These are phyloP conservation scores for Didymosphaeria variabile DNA, from an alignment of 2,329 filamentous ascomycete genomes.

Conservation along the genomic window DNA sequence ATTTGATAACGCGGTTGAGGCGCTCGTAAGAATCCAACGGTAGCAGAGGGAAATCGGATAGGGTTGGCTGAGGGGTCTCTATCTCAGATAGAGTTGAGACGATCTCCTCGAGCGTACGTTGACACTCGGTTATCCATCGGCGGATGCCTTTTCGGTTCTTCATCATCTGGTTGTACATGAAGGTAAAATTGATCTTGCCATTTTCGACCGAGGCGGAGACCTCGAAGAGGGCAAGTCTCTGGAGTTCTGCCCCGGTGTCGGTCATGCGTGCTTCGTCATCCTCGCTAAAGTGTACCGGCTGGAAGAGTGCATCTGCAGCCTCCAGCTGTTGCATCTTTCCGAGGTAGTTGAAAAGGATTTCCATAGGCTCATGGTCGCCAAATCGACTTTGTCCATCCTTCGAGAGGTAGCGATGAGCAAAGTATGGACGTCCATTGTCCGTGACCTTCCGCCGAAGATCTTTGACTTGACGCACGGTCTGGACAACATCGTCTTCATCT, in stretches of 20 bases:
- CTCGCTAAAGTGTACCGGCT: constrained; percentile 34
- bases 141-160: constrained; percentile 45
- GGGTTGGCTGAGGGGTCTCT: constrained; percentile 38
- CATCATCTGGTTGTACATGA: constrained; percentile 46
- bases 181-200: constrained; percentile 38
- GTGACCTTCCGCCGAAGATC: constrained; percentile 59
- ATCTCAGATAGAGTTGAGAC: constrained; percentile 33
- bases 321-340: constrained; percentile 62
- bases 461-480: constrained; percentile 63
- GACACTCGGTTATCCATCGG: constrained; percentile 45
- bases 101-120: constrained; percentile 42
- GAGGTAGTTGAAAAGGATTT: constrained; percentile 67
- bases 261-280: constrained; percentile 38
- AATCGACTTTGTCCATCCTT: constrained; percentile 40
- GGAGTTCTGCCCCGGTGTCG: constrained; percentile 38
- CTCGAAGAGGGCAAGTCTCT: constrained; percentile 43
- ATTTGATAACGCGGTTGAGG: constrained; percentile 40
- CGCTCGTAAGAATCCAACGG: constrained; percentile 43
- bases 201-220: constrained; percentile 37
- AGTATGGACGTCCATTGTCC: constrained; percentile 60
- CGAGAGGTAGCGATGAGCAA: constrained; percentile 49
- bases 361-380: constrained; percentile 59
- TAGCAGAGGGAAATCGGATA: constrained; percentile 44
- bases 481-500: constrained; percentile 59
- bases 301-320: constrained; percentile 57